Conservation (phyloP, 345 rosid genomes). For the Eucalyptus melliodora region DNA sequence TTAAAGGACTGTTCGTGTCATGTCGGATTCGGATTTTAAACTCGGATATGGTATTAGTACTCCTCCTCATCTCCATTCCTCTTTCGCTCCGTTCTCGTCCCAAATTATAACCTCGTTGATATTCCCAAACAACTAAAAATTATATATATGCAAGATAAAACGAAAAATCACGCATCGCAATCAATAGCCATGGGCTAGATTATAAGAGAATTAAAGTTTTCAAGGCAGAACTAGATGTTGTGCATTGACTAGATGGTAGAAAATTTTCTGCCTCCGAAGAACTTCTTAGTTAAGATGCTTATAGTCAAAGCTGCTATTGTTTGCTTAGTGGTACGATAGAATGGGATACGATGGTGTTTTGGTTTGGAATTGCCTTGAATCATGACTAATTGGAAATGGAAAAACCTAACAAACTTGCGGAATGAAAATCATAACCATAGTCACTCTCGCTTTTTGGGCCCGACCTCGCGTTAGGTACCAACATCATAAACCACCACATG, state of each 20-base stretch:
- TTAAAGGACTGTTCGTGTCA: not conserved
- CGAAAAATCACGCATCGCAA: not conserved
- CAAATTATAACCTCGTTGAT: not conserved
- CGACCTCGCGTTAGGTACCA: not conserved
- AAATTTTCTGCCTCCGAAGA: not conserved
- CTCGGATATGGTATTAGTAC: not conserved
- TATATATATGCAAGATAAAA: rapidly evolving
- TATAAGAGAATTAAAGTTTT: not conserved
- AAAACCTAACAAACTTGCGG: not conserved
- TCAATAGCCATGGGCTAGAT: not conserved
- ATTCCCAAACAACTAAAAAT: not conserved
- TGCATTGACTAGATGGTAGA: not conserved
- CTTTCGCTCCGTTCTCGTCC: rapidly evolving
- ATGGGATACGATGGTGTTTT: not conserved
- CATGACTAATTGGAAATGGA: not conserved
- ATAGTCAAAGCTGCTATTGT: not conserved
- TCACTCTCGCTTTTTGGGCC: not conserved
- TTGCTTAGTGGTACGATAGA: not conserved
- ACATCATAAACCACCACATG: not conserved
- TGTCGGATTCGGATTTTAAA: not conserved
- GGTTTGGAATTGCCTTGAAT: not conserved
- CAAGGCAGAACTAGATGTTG: not conserved
- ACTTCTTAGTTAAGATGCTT: not conserved
- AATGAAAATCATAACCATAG: not conserved
- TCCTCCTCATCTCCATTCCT: not conserved